Evolutionary conservation across 83 land plant species (phyloP).

Genomic region (Thuja plicata): DNA sequence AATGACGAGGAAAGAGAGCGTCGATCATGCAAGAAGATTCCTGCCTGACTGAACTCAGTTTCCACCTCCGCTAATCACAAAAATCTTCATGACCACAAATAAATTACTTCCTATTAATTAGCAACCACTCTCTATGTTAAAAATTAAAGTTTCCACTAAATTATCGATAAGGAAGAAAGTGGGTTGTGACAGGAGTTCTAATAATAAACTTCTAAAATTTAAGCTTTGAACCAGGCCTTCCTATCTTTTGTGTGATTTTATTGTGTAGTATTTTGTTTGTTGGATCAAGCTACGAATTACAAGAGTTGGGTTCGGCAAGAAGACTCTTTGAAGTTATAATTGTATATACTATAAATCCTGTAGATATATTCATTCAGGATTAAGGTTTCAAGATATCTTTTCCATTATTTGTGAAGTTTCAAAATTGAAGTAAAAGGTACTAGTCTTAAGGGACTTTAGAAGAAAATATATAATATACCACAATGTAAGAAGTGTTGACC

Average conservation of each 20-base stretch:
- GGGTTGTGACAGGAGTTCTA: not conserved
- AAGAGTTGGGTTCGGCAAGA: not conserved
- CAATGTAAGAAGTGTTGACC: slow-evolving; percentile 50
- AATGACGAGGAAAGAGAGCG: too few relatives aligned
- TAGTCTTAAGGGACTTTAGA: not conserved
- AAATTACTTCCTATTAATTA: too few relatives aligned
- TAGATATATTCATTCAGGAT: not conserved
- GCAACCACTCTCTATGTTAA: too few relatives aligned
- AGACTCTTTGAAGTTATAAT: not conserved
- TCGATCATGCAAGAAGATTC: too few relatives aligned
- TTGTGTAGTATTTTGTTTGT: not conserved
- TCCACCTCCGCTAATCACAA: too few relatives aligned
- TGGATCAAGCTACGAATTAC: not conserved
- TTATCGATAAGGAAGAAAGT: too few relatives aligned
- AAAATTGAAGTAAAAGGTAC: not conserved
- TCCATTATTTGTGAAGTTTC: not conserved
- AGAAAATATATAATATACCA: slow-evolving; percentile 30
- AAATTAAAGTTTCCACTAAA: too few relatives aligned
- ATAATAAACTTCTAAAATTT: not conserved
- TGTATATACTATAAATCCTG: not conserved
- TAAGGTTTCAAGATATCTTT: not conserved
- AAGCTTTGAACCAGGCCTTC: not conserved
- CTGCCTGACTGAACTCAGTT: too few relatives aligned
- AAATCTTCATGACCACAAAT: too few relatives aligned
- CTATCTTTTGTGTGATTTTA: not conserved